Conservation (phyloP, 1,139 yeast species). For the Saccharomycopsis crataegensis region DNA sequence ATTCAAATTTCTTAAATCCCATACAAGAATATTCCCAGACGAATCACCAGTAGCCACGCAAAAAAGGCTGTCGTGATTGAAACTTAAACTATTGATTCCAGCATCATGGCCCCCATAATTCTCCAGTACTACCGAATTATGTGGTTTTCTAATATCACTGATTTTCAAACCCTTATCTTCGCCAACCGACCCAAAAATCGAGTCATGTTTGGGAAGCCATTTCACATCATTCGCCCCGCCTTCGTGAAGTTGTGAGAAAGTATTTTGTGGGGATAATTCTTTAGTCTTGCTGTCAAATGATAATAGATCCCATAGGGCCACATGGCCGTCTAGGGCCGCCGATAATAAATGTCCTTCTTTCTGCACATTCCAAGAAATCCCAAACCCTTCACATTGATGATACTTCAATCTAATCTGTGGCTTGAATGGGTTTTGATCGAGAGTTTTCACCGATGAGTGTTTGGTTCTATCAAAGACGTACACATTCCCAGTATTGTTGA, state of each 20-base stretch:
- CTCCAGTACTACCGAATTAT: constrained; percentile 20
- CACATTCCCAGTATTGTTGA: constrained; percentile 69
- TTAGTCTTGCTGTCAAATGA: constrained; percentile 15
- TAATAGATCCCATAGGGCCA: constrained; percentile 50
- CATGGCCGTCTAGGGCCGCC: constrained; percentile 56
- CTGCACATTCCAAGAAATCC: constrained; percentile 54
- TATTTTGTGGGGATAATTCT: background rate
- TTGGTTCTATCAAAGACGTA: constrained; percentile 55
- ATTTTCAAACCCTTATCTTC: constrained; percentile 45
- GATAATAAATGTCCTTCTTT: constrained; percentile 45
- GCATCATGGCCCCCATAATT: constrained; percentile 24
- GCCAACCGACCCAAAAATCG: constrained; percentile 49
- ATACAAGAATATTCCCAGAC: constrained; percentile 48
- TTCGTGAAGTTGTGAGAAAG: constrained; percentile 17
- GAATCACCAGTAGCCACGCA: constrained; percentile 67
- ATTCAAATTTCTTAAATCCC: constrained; percentile 57
- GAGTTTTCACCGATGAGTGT: constrained; percentile 19
- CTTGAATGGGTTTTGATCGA: constrained; percentile 21
- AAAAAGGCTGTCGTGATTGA: constrained; percentile 50
- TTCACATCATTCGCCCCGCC: constrained; percentile 54
- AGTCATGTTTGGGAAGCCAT: constrained; percentile 54
- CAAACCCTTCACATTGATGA: constrained; percentile 65
- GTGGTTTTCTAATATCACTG: constrained; percentile 39
- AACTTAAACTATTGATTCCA: constrained; percentile 60
- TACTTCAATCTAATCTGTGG: constrained; percentile 33